Conservation (phyloP, 805 yeast species). For the Lipomyces japonicus region DNA sequence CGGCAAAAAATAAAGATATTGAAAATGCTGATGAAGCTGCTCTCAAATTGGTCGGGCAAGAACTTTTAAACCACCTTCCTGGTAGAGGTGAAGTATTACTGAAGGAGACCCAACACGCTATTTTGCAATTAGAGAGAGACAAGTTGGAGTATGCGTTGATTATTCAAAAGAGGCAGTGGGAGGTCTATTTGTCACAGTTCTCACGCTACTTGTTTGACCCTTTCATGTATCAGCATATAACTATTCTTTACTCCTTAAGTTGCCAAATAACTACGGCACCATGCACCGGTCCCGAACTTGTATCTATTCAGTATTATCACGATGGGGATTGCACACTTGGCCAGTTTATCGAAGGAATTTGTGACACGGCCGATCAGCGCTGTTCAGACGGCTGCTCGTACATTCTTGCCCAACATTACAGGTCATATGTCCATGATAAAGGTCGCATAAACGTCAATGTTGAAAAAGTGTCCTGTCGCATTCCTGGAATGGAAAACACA, state of each 20-base stretch:
- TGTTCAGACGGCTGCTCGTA: conserved; percentile 86
- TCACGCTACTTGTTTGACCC: conserved; percentile 60
- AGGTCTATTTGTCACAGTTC: conserved; percentile 49
- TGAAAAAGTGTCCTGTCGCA: conserved; percentile 54
- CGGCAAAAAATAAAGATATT: not conserved
- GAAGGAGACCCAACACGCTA: conserved; percentile 13
- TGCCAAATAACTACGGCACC: conserved; percentile 84
- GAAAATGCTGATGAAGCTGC: conserved; percentile 1
- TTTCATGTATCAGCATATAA: conserved; percentile 70
- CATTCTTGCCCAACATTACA: conserved; percentile 64
- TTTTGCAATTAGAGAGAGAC: conserved; percentile 29
- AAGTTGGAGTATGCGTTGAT: conserved; percentile 29
- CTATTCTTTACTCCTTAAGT: conserved; percentile 75
- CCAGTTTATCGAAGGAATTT: conserved; percentile 75
- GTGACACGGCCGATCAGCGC: conserved; percentile 57
- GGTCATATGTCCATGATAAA: conserved; percentile 83
- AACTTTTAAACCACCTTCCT: conserved; percentile 14
- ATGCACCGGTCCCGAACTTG: conserved; percentile 85
- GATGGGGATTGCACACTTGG: conserved; percentile 90
- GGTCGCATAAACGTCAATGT: conserved; percentile 76
- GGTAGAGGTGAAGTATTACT: conserved; percentile 13
- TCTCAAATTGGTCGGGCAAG: conserved; percentile 14
- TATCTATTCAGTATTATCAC: conserved; percentile 81
- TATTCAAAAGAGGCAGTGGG: conserved; percentile 61
- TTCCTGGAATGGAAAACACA: conserved; percentile 60